Evolutionary conservation across 345 rosid genomes (phyloP).

Genomic region (Lagerstroemia speciosa): DNA sequence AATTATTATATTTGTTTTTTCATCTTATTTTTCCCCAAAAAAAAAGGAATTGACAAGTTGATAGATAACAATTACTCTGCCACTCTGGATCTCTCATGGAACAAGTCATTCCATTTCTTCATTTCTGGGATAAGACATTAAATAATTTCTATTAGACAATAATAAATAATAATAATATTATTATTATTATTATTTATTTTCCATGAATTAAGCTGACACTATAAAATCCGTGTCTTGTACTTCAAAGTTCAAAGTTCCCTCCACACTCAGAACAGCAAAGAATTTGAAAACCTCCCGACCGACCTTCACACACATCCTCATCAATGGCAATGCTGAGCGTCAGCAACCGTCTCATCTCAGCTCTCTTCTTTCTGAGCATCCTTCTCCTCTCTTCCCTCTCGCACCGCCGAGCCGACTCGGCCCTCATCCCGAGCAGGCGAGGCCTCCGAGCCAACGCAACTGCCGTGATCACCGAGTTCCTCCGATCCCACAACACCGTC

Average conservation of each 20-base stretch:
- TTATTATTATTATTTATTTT: no score
- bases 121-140: not conserved
- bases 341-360: not conserved
- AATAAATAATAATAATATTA: no score
- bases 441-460: not conserved
- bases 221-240: not conserved
- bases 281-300: not conserved
- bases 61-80: not conserved
- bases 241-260: not conserved
- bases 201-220: not conserved
- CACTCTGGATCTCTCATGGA: not conserved
- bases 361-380: not conserved
- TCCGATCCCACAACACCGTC: constrained; percentile 10
- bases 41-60: not conserved
- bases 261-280: not conserved
- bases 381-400: not conserved
- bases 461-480: constrained; percentile 2
- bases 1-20: no score
- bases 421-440: not conserved
- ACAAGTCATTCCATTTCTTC: not conserved
- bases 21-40: not conserved
- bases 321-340: not conserved
- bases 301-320: not conserved
- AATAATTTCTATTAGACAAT: not conserved
- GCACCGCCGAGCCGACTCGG: not conserved